These are phyloP conservation scores for Pyronema omphalodes DNA, from an alignment of 495 filamentous ascomycete species.

Conservation along the genomic window DNA sequence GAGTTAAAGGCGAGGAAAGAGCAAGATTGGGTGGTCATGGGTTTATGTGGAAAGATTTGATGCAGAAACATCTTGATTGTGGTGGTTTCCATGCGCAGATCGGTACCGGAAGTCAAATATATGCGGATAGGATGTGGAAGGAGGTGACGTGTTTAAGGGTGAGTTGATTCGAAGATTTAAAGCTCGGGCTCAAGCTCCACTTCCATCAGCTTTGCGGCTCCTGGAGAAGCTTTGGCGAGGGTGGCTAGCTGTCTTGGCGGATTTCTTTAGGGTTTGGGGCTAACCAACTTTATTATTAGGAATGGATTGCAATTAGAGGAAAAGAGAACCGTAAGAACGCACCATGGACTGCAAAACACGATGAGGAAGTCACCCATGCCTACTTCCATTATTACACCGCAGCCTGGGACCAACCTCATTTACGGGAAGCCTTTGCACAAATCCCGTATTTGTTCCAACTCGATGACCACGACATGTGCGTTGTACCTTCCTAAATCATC, in stretches of 20 bases:
- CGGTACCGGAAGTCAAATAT: slow-evolving; percentile 85
- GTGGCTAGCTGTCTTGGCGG: neutral
- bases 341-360: slow-evolving; percentile 76
- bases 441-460: slow-evolving; percentile 86
- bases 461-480: slow-evolving; percentile 96
- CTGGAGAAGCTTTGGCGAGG: neutral
- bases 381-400: slow-evolving; percentile 98
- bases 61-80: slow-evolving; percentile 92
- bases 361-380: slow-evolving; percentile 85
- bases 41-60: slow-evolving; percentile 97
- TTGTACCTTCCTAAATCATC: slow-evolving; percentile 10
- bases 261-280: neutral
- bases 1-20: slow-evolving; percentile 68
- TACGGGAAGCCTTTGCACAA: slow-evolving; percentile 90
- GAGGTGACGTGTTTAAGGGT: slow-evolving; percentile 69
- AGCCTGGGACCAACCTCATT: slow-evolving; percentile 86
- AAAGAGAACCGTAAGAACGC: slow-evolving; percentile 83
- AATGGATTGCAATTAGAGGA: slow-evolving; percentile 80
- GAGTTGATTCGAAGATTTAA: slow-evolving; percentile 1
- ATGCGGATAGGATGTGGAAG: slow-evolving; percentile 90
- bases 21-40: slow-evolving; percentile 68
- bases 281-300: slow-evolving; percentile 24
- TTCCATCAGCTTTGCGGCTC: no score
- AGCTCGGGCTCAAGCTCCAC: neutral
- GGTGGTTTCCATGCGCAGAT: slow-evolving; percentile 90